Evolutionary conservation across 768 basidiomycete genomes (phyloP), one percentile per base, ranked within the genome.

Genomic region (Amylocystis lapponica): DNA sequence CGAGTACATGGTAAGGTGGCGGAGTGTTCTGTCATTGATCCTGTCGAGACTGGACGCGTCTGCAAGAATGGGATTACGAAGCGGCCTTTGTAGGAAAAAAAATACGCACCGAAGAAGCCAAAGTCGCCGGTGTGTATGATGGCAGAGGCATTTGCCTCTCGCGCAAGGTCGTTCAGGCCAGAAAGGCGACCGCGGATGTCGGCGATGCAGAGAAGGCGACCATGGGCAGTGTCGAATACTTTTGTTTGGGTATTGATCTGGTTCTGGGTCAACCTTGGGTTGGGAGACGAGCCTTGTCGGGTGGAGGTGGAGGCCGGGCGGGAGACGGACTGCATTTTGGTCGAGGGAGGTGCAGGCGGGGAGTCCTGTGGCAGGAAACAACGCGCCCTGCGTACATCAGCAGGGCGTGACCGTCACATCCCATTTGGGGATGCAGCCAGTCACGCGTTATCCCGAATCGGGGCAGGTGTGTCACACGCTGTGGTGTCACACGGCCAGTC

Each of bases 111-210:
- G 64, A 95, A 96, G 69, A 99, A 96, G 46, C 96, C 96, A 79
- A 98, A 98, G 70, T 99, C 96, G 41, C 96, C 96, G 0, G 94
- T 95, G 62, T 98, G 95, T 46, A 99, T 88, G 62, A 97, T 83
- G 14, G 93, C 95, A 46, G 83, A 78, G 19, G 93, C 96, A 58
- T 87, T 85, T 45, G 80, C 81, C 53, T 96, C 91, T 35, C 83
- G 70, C 14, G 94, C 94, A 41, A 96, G 79, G 64, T 89, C 80
- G 63, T 97, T 97, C 59, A 99, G 77, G 36, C 79, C 79, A 33
- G 87, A 89, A 35, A 92, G 76, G 48, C 85, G 81, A 53, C 92
- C 94, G 48, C 87, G 82, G 52, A 90, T 86, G 67, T 99, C 96
- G 29, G 96, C 94, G 49, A 98, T 76, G 62, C 95, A 98, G 38